A percentile compares a stretch with the other conserved stretches of the same genome.
These are phyloP conservation scores for Elongisporangium anandrum DNA, from an alignment of 352 stramenopile genomes.

Conservation along the genomic window DNA sequence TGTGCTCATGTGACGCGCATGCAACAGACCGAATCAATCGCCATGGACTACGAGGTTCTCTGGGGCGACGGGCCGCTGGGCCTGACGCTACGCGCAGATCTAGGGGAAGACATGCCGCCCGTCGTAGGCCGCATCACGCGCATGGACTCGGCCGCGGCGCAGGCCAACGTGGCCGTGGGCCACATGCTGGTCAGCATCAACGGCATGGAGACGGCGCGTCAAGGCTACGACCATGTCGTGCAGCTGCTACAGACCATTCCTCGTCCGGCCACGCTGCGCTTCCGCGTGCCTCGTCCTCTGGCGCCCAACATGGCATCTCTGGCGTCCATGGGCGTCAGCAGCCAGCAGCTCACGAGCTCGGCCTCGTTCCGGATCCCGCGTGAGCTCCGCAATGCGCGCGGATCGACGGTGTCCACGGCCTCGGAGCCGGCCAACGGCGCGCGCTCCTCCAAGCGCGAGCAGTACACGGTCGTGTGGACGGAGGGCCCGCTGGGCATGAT, in stretches of 20 bases:
- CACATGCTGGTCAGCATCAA: conserved; percentile 91
- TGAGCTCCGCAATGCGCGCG: conserved; percentile 15
- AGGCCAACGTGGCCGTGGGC: conserved; percentile 75
- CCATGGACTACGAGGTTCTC: conserved; percentile 86
- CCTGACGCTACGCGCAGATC: conserved; percentile 75
- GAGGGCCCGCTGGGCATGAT: conserved; percentile 85
- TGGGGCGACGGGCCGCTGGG: conserved; percentile 81
- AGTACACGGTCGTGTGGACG: conserved; percentile 86
- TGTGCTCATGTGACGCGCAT: conserved; percentile 9
- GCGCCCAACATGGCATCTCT: conserved; percentile 5
- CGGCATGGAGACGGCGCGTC: conserved; percentile 77
- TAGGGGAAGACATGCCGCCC: conserved; percentile 85
- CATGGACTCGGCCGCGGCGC: conserved; percentile 73
- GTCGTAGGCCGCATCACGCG: conserved; percentile 85
- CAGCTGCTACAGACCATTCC: conserved; percentile 81
- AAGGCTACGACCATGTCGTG: conserved; percentile 82
- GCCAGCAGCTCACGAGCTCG: conserved; percentile 21
- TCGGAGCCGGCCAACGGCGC: conserved; percentile 29
- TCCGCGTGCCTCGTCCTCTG: conserved; percentile 66
- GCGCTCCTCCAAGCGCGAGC: conserved; percentile 48
- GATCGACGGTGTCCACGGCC: conserved; percentile 42
- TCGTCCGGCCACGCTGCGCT: conserved; percentile 73
- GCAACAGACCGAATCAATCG: not conserved
- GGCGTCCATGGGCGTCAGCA: conserved; percentile 3
- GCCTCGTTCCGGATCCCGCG: conserved; percentile 20